A percentile compares a stretch with the other conserved stretches of the same genome.
These are phyloP conservation scores for Dimocarpus longan DNA, from an alignment of 345 rosid species.

Conservation along the genomic window DNA sequence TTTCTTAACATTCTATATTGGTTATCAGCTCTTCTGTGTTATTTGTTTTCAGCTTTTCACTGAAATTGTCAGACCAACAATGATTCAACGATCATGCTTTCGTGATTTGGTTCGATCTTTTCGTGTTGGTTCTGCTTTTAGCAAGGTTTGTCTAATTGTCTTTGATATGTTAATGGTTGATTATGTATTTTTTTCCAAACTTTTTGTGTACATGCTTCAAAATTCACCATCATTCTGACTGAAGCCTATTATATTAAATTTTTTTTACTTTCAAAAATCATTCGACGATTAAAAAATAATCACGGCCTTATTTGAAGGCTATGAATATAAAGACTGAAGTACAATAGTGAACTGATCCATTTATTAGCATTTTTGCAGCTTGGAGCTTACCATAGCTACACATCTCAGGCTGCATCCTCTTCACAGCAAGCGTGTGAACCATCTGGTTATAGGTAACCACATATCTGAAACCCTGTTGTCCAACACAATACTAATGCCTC, in stretches of 20 bases:
- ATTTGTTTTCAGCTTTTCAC: background rate
- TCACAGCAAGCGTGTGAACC: slow-evolving; percentile 29
- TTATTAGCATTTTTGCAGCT: slow-evolving; percentile 21
- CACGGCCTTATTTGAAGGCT: background rate
- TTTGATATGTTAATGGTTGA: background rate
- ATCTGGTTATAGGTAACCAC: slow-evolving; percentile 31
- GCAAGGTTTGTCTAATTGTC: background rate
- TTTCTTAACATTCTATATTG: no score
- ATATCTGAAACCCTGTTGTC: background rate
- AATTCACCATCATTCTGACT: background rate
- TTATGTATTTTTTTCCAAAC: background rate
- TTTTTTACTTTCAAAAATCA: background rate
- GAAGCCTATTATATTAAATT: background rate
- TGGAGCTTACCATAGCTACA: slow-evolving; percentile 24
- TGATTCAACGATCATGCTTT: slow-evolving; percentile 5
- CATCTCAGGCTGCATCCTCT: slow-evolving; percentile 45
- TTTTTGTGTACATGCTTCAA: background rate
- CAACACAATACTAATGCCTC: background rate
- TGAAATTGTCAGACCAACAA: background rate
- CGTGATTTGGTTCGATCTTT: slow-evolving; percentile 6
- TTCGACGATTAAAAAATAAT: background rate
- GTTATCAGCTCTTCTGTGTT: no score
- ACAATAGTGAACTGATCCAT: background rate
- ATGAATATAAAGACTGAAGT: background rate
- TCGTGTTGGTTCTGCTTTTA: slow-evolving; percentile 6